phyloP scores from a whole-genome alignment of 2,329 filamentous ascomycete genomes.

The Fusarium xylarioides region DNA sequence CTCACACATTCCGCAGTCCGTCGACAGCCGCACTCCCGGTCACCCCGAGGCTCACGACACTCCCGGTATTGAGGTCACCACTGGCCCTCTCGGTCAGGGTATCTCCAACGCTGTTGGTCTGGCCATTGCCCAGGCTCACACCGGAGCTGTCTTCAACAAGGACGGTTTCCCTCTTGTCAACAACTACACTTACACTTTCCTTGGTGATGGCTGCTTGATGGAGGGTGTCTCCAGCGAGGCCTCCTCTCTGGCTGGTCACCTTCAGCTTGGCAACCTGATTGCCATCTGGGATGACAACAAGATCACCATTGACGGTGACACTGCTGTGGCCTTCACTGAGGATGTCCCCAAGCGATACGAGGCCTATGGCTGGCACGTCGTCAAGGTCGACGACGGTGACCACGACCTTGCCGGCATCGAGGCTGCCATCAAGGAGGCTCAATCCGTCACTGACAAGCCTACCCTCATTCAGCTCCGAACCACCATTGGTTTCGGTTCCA shows the following conservation, averaged over 20 bases:
- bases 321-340: conserved; percentile 95
- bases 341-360: conserved; percentile 95
- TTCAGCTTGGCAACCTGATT: conserved; percentile 98
- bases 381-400: conserved; percentile 88
- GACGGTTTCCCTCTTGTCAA: conserved; percentile 88
- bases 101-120: conserved; percentile 97
- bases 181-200: conserved; percentile 97
- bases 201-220: conserved; percentile 98
- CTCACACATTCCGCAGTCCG: conserved; percentile 48
- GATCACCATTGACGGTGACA: conserved; percentile 95
- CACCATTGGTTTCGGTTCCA: conserved; percentile 95
- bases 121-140: conserved; percentile 94
- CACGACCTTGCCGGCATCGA: conserved; percentile 87
- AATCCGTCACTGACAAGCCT: conserved; percentile 94
- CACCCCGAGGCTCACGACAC: conserved; percentile 98
- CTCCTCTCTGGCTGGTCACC: conserved; percentile 89
- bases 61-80: conserved; percentile 96
- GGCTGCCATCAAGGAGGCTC: conserved; percentile 83
- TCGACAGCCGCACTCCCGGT: conserved; percentile 85
- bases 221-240: conserved; percentile 97
- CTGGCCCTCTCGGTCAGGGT: conserved; percentile 96
- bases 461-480: conserved; percentile 96
- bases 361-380: conserved; percentile 94
- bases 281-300: conserved; percentile 98
- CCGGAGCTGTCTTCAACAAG: conserved; percentile 94